A percentile compares a stretch with the other conserved stretches of the same genome.
These are phyloP conservation scores for Aspergillus thermomutatus DNA, from an alignment of 2,329 filamentous ascomycete genomes.

Conservation along the genomic window DNA sequence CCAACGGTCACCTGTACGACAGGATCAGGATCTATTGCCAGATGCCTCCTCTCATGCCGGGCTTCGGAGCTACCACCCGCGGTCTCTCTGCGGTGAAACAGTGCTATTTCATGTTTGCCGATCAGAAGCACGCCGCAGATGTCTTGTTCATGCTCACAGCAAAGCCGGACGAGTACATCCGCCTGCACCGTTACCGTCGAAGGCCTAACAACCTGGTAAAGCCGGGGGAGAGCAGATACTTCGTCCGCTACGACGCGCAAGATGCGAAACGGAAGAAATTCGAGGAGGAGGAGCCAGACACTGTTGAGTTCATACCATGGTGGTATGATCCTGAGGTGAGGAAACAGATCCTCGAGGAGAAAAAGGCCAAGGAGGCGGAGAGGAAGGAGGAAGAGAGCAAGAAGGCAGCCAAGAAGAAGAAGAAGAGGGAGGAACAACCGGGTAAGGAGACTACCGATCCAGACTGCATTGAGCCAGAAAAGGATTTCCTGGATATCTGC, in stretches of 20 bases:
- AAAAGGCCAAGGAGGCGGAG: not conserved
- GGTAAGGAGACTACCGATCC: not conserved
- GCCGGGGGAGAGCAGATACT: not conserved
- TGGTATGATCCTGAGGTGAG: not conserved
- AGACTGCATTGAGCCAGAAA: constrained; percentile 8
- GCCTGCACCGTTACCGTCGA: constrained; percentile 7
- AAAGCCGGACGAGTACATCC: constrained; percentile 10
- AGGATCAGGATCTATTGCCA: constrained; percentile 6
- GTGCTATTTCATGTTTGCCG: not conserved
- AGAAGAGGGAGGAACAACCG: not conserved
- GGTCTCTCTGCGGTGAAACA: constrained; percentile 12
- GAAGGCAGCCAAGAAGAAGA: not conserved
- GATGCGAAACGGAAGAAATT: not conserved
- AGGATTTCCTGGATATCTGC: constrained; percentile 8
- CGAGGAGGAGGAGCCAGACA: not conserved
- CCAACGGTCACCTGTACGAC: constrained; percentile 3
- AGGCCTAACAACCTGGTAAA: not conserved
- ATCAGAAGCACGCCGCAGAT: not conserved
- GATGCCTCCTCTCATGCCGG: constrained; percentile 7
- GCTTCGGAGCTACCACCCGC: constrained; percentile 12
- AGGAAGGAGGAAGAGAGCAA: constrained; percentile 2
- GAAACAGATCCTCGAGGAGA: not conserved
- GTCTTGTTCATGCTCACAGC: constrained; percentile 18
- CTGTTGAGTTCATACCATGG: not conserved
- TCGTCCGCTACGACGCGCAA: not conserved